These are phyloP conservation scores for Kregervanrija fluxuum DNA, from an alignment of 805 yeast genomes.

Conservation along the genomic window DNA sequence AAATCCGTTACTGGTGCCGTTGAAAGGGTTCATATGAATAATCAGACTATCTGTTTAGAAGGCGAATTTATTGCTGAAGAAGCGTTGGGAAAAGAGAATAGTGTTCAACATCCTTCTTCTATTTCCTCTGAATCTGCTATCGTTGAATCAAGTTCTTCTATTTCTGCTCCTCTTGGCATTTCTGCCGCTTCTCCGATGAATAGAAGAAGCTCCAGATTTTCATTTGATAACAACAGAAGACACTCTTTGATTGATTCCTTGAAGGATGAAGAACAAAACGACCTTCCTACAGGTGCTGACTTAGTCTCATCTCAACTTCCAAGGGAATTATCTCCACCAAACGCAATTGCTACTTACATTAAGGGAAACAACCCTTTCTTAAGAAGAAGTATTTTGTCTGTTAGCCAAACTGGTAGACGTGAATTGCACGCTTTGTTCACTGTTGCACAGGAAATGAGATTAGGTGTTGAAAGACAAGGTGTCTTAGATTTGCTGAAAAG, in stretches of 20 bases:
- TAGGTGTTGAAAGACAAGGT: conserved; percentile 95
- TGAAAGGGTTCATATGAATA: conserved; percentile 77
- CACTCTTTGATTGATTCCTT: conserved; percentile 27
- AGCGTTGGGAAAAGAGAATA: conserved; percentile 56
- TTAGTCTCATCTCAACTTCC: conserved; percentile 71
- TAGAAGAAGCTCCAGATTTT: conserved; percentile 43
- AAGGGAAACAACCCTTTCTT: conserved; percentile 84
- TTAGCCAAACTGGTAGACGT: conserved; percentile 77
- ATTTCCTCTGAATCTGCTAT: conserved; percentile 8
- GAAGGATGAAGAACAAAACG: conserved; percentile 28
- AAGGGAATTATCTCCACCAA: conserved; percentile 64
- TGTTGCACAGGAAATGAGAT: conserved; percentile 96
- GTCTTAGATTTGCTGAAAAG: conserved; percentile 87
- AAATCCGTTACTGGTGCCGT: conserved; percentile 66
- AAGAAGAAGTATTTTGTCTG: conserved; percentile 82
- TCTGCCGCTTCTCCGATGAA: conserved; percentile 24
- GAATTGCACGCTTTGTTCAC: conserved; percentile 90
- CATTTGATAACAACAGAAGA: conserved; percentile 36
- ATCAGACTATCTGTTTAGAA: conserved; percentile 77
- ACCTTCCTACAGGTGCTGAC: conserved; percentile 51
- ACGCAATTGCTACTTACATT: conserved; percentile 71
- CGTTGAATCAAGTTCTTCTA: conserved; percentile 7
- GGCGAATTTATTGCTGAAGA: conserved; percentile 58
- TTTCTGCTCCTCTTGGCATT: conserved; percentile 22
- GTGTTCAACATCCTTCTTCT: conserved; percentile 36